A percentile compares a stretch with the other conserved stretches of the same genome.
Conservation (phyloP, 345 rosid species). For the Orychophragmus violaceus region DNA sequence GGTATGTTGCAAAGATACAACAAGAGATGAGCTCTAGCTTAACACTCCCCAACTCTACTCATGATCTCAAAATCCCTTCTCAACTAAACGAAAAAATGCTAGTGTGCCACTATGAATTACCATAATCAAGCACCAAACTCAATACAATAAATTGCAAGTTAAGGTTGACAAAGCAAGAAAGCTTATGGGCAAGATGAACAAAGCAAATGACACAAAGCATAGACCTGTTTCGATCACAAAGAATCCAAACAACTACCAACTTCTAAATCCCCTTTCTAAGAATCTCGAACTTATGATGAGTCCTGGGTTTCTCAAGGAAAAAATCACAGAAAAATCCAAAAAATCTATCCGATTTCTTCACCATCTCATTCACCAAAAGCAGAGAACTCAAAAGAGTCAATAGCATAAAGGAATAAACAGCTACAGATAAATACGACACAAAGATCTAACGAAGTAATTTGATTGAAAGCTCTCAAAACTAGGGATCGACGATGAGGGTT, state of each 20-base stretch:
- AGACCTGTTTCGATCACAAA: neutral
- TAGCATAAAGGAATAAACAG: neutral
- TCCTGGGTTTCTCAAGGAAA: neutral
- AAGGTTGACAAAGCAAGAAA: neutral
- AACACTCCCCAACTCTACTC: neutral
- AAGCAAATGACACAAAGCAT: neutral
- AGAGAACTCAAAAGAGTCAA: neutral
- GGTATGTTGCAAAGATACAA: neutral
- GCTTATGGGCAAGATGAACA: neutral
- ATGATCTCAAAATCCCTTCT: neutral
- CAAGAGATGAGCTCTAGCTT: neutral
- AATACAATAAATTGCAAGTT: neutral
- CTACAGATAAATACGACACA: too few relatives aligned
- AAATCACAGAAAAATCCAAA: neutral
- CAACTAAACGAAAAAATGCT: neutral
- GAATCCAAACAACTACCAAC: neutral
- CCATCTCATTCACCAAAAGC: neutral
- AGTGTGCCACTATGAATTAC: too few relatives aligned
- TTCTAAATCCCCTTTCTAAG: neutral
- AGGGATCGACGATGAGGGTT: neutral
- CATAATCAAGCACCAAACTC: too few relatives aligned
- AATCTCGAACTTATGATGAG: neutral
- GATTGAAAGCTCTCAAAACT: too few relatives aligned
- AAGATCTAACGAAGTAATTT: too few relatives aligned
- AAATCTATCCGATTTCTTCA: neutral